Conservation (phyloP, 2,329 filamentous ascomycete species). For the Fusarium sp. region DNA sequence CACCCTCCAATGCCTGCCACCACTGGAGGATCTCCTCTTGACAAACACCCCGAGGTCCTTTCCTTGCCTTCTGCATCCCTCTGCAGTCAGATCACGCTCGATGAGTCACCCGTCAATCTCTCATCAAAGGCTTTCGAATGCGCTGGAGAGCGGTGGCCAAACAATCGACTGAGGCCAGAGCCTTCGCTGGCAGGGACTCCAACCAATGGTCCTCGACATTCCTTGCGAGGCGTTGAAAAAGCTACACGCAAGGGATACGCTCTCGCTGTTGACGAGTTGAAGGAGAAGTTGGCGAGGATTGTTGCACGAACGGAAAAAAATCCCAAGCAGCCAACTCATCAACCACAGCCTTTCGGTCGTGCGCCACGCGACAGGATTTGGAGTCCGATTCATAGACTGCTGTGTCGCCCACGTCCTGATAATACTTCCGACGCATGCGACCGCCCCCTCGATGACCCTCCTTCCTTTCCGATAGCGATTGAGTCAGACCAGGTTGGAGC, state of each 20-base stretch:
- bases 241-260: too few relatives aligned
- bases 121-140: not conserved
- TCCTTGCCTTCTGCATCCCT: not conserved
- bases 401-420: too few relatives aligned
- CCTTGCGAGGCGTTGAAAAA: not conserved
- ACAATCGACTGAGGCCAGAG: not conserved
- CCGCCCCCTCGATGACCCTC: too few relatives aligned
- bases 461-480: too few relatives aligned
- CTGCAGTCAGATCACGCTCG: not conserved
- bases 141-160: not conserved
- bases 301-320: not conserved
- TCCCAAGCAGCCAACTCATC: not conserved
- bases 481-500: too few relatives aligned
- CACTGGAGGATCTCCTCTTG: not conserved
- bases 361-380: too few relatives aligned
- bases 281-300: not conserved
- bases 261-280: not conserved
- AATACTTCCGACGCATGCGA: too few relatives aligned
- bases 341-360: too few relatives aligned
- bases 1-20: too few relatives aligned
- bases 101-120: not conserved
- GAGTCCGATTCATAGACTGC: too few relatives aligned
- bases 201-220: not conserved
- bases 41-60: not conserved
- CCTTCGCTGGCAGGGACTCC: not conserved